Base-by-base conservation (phyloP, 2,329 filamentous ascomycete species). In the Hymenoscyphus repandus region DNA sequence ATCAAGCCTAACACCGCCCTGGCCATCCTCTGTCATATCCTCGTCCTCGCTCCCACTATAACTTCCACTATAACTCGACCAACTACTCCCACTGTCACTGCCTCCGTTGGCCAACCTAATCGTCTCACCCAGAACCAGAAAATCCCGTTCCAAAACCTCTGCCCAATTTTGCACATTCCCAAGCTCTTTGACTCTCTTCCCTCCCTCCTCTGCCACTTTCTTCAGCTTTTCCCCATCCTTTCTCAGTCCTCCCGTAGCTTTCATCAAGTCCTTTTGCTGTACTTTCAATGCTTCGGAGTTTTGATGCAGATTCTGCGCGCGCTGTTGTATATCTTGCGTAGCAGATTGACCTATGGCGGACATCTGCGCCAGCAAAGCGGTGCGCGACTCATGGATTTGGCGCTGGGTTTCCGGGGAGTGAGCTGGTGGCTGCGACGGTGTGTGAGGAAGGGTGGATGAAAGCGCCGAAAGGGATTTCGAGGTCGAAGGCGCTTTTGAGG, bases 101-200 rank as follows among this genome's bases (percentile, higher is more conserved):
- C 58, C 65, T 43, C 63, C 61, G 39, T 66, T 72, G 2, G 77
- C 81, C 50, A 84, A 64, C 58, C 80, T 69, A 60, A 86, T 65
- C 38, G 82, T 85, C 74, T 86, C 82, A 66, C 83, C 80, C 6
- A 86, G 64, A 40, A 83, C 75, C 49, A 84, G 56, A 57, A 86
- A 82, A 58, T 84, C 80, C 52, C 80, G 68, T 74, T 85, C 88
- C 63, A 92, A 74, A 70, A 90, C 81, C 76, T 93, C 88, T 18
- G 88, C 86, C 88, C 88, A 93, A 67, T 91, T 91, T 74, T 92
- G 87, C 64, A 92, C 79, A 65, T 90, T 84, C 20, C 88, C 87
- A 54, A 90, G 73, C 74, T 90, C 87, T 71, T 90, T 91, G 52
- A 92, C 72, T 62, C 76, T 77, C 57, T 77, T 76, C 41, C 79